Conservation (phyloP, 1,284 basidiomycete species). For the Trametes versicolor region DNA sequence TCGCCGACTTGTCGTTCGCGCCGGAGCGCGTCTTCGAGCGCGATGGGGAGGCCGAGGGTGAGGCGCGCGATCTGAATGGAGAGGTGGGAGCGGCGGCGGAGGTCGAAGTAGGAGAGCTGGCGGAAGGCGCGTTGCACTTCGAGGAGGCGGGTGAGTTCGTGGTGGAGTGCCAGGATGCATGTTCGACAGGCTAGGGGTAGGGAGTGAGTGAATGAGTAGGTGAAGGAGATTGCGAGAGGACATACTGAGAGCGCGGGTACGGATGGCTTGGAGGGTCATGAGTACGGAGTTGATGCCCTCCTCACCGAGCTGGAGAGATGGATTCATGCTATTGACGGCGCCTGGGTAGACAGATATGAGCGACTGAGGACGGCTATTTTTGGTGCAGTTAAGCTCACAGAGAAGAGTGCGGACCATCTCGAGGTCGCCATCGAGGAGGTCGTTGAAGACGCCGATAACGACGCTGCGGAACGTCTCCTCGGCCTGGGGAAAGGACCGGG, state of each 20-base stretch:
- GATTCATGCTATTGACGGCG: conserved; percentile 78
- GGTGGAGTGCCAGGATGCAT: conserved; percentile 78
- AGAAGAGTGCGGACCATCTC: conserved; percentile 81
- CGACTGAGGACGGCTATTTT: background rate
- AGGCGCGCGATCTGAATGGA: conserved; percentile 85
- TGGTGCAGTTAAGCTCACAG: conserved; percentile 54
- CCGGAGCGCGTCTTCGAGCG: conserved; percentile 75
- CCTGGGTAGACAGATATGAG: conserved; percentile 49
- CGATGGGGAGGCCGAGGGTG: conserved; percentile 80
- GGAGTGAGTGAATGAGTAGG: conserved; percentile 1
- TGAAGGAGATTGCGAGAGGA: conserved; percentile 24
- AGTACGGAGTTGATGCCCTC: conserved; percentile 77
- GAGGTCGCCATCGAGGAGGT: conserved; percentile 86
- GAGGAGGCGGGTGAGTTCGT: conserved; percentile 77
- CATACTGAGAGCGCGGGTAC: conserved; percentile 75
- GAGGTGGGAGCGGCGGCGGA: conserved; percentile 79
- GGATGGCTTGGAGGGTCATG: conserved; percentile 66
- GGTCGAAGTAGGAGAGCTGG: conserved; percentile 80
- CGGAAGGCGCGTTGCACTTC: conserved; percentile 84
- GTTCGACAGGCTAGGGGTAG: conserved; percentile 76
- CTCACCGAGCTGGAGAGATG: conserved; percentile 73
- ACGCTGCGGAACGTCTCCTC: conserved; percentile 84
- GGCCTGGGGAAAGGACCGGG: conserved; percentile 61
- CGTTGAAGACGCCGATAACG: conserved; percentile 78
- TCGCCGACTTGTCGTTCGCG: conserved; percentile 40